These are phyloP conservation scores for Micractinium conductrix DNA, from an alignment of 139 green algal genomes.

Conservation along the genomic window DNA sequence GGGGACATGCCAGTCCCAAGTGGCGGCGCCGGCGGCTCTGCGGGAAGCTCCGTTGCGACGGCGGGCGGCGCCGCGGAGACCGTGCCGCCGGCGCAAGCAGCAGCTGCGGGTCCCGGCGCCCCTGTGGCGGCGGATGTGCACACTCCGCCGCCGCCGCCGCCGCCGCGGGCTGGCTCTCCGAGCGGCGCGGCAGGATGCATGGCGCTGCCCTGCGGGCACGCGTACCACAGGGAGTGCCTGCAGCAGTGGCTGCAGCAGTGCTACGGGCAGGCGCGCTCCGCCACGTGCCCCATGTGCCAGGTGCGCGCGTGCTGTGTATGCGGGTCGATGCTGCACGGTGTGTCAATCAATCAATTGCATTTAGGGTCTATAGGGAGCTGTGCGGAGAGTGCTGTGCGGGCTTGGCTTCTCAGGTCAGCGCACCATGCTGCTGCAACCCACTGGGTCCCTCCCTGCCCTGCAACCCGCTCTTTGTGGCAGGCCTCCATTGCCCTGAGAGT, in stretches of 20 bases:
- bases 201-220: slow-evolving; percentile 75
- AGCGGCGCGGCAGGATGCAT: slow-evolving; percentile 30
- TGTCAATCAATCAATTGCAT: too few relatives aligned
- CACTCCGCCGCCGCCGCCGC: neutral
- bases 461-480: slow-evolving; percentile 86
- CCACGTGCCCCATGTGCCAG: slow-evolving; percentile 87
- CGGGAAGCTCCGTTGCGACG: too few relatives aligned
- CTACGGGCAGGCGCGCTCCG: slow-evolving; percentile 55
- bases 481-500: slow-evolving; percentile 69
- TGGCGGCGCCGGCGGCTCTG: too few relatives aligned
- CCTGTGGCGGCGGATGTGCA: neutral
- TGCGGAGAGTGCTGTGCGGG: too few relatives aligned
- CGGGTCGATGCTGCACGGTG: too few relatives aligned
- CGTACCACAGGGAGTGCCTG: slow-evolving; percentile 81
- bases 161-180: neutral
- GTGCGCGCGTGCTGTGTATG: too few relatives aligned
- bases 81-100: neutral
- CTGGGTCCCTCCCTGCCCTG: too few relatives aligned
- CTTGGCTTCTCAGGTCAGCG: too few relatives aligned
- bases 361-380: too few relatives aligned
- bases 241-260: slow-evolving; percentile 84
- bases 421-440: too few relatives aligned
- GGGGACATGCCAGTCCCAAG: slow-evolving; percentile 55
- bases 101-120: too few relatives aligned
- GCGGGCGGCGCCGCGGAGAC: neutral